Evolutionary conservation across 2,329 filamentous ascomycete genomes (phyloP).

Genomic region (Fusarium sp.): DNA sequence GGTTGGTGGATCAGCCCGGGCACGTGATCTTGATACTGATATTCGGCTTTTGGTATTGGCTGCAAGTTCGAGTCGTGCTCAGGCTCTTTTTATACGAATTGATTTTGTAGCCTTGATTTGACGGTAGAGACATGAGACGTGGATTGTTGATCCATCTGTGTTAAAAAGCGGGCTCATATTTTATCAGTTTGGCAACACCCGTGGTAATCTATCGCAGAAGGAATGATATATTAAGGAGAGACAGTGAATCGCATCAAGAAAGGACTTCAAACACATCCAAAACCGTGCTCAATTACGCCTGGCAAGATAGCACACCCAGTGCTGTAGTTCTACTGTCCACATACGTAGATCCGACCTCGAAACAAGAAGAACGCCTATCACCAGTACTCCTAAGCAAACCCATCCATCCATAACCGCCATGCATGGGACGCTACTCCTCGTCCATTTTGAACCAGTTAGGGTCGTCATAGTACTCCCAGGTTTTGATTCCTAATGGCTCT

Average conservation of each 20-base stretch:
- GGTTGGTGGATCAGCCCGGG: background rate
- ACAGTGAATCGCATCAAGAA: background rate
- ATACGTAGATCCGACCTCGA: background rate
- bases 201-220: background rate
- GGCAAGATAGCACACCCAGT: background rate
- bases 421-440: constrained; percentile 30
- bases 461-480: constrained; percentile 70
- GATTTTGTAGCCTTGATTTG: background rate
- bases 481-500: constrained; percentile 68
- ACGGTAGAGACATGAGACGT: background rate
- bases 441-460: constrained; percentile 67
- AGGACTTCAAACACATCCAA: background rate
- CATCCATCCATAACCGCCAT: constrained; percentile 14
- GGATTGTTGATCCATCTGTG: background rate
- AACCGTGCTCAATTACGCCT: too few relatives aligned
- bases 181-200: background rate
- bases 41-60: background rate
- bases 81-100: background rate
- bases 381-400: constrained; percentile 4
- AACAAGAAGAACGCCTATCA: constrained; percentile 20
- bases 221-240: background rate
- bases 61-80: background rate
- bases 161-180: background rate
- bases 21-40: background rate
- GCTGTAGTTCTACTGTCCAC: background rate